Evolutionary conservation across 768 basidiomycete species (phyloP).

Genomic region (Russula foetens): DNA sequence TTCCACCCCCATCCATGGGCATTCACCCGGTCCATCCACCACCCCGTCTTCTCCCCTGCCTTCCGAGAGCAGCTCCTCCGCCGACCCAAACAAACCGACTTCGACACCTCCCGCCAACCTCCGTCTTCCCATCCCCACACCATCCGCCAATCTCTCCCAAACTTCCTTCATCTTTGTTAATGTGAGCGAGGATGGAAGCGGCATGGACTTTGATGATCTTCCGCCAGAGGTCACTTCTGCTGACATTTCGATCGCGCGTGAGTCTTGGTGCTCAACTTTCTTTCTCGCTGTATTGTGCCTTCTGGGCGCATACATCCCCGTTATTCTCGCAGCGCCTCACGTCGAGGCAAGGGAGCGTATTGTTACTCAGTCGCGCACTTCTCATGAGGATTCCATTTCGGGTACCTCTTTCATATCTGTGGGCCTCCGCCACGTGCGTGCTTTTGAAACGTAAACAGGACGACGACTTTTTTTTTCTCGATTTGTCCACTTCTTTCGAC

Average conservation of each 20-base stretch:
- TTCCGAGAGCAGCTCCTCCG: background rate
- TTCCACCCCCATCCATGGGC: conserved; percentile 15
- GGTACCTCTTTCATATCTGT: background rate
- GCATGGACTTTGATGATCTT: conserved; percentile 20
- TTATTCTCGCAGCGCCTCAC: background rate
- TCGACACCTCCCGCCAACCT: conserved; percentile 2
- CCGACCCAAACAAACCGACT: background rate
- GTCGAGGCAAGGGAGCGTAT: no score
- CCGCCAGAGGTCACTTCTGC: conserved; percentile 27
- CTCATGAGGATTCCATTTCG: conserved; percentile 2
- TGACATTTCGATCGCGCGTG: conserved; percentile 29
- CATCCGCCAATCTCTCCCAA: conserved; percentile 20
- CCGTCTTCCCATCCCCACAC: conserved; percentile 20
- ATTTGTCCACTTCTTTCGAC: background rate
- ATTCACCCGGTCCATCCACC: background rate
- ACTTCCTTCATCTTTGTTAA: conserved; percentile 20
- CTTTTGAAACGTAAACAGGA: conserved; percentile 1
- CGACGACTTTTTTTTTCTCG: background rate
- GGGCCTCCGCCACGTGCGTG: conserved; percentile 6
- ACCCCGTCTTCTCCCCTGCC: background rate
- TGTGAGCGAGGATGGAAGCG: conserved; percentile 7
- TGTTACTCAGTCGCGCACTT: background rate
- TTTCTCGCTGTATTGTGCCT: background rate
- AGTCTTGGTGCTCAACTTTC: conserved; percentile 20
- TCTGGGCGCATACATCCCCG: background rate